Percentiles rank a stretch among this genome's conserved stretches.
Conservation (phyloP, 371 early-diverging fungal genomes). For the Rhizopus sp. region DNA sequence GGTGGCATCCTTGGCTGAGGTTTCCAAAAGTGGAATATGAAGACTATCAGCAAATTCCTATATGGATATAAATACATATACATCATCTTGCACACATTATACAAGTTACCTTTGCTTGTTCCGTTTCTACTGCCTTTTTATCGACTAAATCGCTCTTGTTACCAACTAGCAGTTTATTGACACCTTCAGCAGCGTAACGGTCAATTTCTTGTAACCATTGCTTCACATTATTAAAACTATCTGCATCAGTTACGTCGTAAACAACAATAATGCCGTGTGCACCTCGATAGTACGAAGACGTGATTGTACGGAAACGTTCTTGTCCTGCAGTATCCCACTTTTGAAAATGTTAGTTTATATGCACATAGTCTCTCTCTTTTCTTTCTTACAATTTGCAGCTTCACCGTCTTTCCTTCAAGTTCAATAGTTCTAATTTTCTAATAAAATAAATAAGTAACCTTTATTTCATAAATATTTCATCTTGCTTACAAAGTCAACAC, state of each 20-base stretch:
- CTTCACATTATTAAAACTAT: slow-evolving; percentile 90
- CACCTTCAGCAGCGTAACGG: slow-evolving; percentile 60
- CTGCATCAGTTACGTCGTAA: slow-evolving; percentile 97
- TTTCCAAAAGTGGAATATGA: slow-evolving; percentile 91
- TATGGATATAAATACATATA: too few relatives aligned
- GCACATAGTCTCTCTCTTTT: too few relatives aligned
- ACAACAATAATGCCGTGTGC: slow-evolving; percentile 99
- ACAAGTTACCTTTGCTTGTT: slow-evolving; percentile 61
- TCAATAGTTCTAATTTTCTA: slow-evolving; percentile 97
- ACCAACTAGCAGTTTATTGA: slow-evolving; percentile 97
- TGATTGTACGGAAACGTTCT: slow-evolving; percentile 99
- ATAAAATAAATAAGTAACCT: slow-evolving; percentile 31
- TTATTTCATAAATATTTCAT: not conserved
- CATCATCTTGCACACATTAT: not conserved
- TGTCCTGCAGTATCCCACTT: slow-evolving; percentile 99
- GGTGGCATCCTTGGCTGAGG: slow-evolving; percentile 91
- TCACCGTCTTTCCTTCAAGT: slow-evolving; percentile 94
- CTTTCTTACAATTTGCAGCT: slow-evolving; percentile 89
- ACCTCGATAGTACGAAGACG: slow-evolving; percentile 98
- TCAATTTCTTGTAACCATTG: slow-evolving; percentile 99
- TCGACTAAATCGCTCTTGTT: slow-evolving; percentile 98
- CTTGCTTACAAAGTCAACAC: slow-evolving; percentile 88
- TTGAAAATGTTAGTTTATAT: too few relatives aligned
- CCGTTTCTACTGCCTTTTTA: slow-evolving; percentile 81
- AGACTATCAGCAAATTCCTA: slow-evolving; percentile 85